These are phyloP conservation scores for Glycine latifolia DNA, from an alignment of 306 rosid genomes.

Conservation along the genomic window DNA sequence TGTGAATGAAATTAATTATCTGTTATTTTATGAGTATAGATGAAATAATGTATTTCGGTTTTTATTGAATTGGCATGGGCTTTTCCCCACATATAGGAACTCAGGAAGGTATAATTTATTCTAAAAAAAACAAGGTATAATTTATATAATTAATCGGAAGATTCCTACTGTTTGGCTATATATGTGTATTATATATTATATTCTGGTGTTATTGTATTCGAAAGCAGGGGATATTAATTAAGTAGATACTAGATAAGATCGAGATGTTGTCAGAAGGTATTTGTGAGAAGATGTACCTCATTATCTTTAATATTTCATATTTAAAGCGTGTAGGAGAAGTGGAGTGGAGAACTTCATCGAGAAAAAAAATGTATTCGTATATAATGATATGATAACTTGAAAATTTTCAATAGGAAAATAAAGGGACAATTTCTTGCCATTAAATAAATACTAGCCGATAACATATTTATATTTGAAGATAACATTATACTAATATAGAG, in stretches of 20 bases:
- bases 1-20: background rate
- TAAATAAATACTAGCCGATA: background rate
- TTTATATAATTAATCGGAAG: background rate
- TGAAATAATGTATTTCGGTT: background rate
- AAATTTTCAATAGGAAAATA: background rate
- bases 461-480: background rate
- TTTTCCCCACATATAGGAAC: conserved; percentile 13
- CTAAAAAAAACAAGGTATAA: background rate
- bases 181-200: background rate
- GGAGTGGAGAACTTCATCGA: background rate
- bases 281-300: background rate
- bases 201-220: background rate
- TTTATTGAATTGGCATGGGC: conserved; percentile 23
- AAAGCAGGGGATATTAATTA: background rate
- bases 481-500: background rate
- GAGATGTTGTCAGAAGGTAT: background rate
- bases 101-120: background rate
- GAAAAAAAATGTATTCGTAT: background rate
- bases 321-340: background rate
- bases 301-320: background rate
- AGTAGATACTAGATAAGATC: background rate
- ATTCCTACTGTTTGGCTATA: background rate
- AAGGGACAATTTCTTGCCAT: background rate
- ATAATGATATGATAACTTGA: background rate
- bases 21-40: background rate